Evolutionary conservation across 78 protist genomes (phyloP), one percentile per base, ranked within the genome.

Genomic region (Diacronema lutheri): DNA sequence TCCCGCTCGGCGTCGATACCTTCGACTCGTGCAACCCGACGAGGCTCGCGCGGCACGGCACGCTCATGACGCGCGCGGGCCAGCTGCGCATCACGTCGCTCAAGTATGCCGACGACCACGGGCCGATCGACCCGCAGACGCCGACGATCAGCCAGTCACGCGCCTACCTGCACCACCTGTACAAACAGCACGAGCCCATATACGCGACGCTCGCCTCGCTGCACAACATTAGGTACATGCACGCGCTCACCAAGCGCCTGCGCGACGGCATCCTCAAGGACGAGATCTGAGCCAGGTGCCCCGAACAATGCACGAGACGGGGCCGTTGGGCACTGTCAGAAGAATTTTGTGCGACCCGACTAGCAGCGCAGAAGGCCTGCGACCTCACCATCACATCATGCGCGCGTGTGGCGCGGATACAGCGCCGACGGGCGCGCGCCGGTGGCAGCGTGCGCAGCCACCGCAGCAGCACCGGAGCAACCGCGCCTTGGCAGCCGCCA

Each of bases 171-270:
- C 86, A 81, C 69, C 86, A 81, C 50, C 58, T 81, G 13, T 23
- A 1, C 62, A 31, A 40, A 21, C 31, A 6, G 86, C 40, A 40
- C 44, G 86, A 81, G 71, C 86, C 86, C 61, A 74, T 81, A 4
- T 31, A 9, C 76, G 21, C 4, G 55, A 21, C 57, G 55, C 89
- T 86, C 37, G 73, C 58, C 61, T 61, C 84, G 60, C 38, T 38
- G 85, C 89, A 86, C 84, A 86, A 86, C 55, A 16, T 86, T 35
- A 0, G 19, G n/a, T 86, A 46, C 83, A 86, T 86, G 89, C 44
- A 64, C 60, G 31, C 31, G 14, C 33, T 76, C 40, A 77, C 61
- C 66, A 41, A 20, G 29, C n/a, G 3, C 7, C 25, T 86, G 35
- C 71, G 89, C 12, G 40, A 38, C 26, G 38, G 62, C 35, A 86